phyloP scores from a whole-genome alignment of 2,329 filamentous ascomycete species.

The Catunica adiposa region DNA sequence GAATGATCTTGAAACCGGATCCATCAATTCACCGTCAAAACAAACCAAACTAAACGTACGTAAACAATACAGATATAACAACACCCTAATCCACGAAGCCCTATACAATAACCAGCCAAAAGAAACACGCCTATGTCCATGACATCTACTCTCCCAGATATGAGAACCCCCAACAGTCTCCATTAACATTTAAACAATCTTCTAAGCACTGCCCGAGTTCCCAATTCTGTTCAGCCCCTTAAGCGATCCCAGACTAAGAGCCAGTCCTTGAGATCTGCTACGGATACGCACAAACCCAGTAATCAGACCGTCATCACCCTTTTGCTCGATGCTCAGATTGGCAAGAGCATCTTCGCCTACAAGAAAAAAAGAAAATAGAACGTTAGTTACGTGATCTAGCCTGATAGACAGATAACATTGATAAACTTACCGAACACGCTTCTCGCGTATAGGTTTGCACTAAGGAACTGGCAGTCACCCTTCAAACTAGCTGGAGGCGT shows the following conservation, averaged over 20 bases:
- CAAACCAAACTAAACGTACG: slow-evolving; percentile 3
- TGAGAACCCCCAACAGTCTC: not conserved
- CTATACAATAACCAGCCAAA: no score
- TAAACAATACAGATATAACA: slow-evolving; percentile 10
- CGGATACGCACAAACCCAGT: slow-evolving; percentile 96
- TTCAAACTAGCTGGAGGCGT: slow-evolving; percentile 92
- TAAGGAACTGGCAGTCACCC: slow-evolving; percentile 95
- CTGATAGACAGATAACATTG: not conserved
- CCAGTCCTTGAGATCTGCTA: slow-evolving; percentile 88
- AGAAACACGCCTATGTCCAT: no score
- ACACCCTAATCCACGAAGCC: not conserved
- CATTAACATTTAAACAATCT: not conserved
- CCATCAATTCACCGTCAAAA: not conserved
- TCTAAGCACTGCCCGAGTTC: slow-evolving; percentile 20
- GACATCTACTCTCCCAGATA: no score
- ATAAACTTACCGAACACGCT: slow-evolving; percentile 84
- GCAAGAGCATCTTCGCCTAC: slow-evolving; percentile 93
- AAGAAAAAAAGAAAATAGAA: not conserved
- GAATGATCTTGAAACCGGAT: no score
- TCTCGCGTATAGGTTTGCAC: slow-evolving; percentile 87
- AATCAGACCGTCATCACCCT: slow-evolving; percentile 85
- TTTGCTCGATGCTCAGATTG: slow-evolving; percentile 95
- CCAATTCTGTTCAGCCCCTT: slow-evolving; percentile 84
- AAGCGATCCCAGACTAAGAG: slow-evolving; percentile 79
- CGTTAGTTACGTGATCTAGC: not conserved